Base-by-base conservation (phyloP, 2,329 filamentous ascomycete species). In the Aspergillus sp. region DNA sequence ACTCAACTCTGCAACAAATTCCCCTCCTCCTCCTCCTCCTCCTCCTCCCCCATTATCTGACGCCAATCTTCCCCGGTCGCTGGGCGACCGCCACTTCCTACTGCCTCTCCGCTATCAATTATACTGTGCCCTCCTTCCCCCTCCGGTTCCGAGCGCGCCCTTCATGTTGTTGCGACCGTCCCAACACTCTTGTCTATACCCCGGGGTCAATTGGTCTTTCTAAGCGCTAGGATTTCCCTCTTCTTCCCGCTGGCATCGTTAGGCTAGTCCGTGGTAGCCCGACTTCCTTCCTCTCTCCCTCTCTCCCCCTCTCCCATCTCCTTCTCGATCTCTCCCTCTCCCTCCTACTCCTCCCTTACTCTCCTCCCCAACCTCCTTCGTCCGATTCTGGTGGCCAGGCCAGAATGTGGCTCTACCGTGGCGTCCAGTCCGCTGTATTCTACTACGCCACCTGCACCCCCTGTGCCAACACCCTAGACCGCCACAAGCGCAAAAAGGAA, bases 401-500 rank as follows among this genome's bases (percentile, higher is more conserved):
- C 48, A 60, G 50, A 66, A 79, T 79, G 77, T 82, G 80, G 80
- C 76, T 82, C 67, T 80, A 74, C 67, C 73, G 80, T 59, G 80
- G 80, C 58, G 77, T 74, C 53, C 80, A 82, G 70, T 82, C 80
- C 25, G 80, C 80, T 36, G 74, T 81, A 60, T 82, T 82, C 69
- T 82, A 81, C 70, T 82, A 82, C 65, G 75, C 74, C 63, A 77
- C 78, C 55, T 81, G 79, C 63, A 80, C 79, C 7, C 80, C 80
- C 38, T 97, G 92, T 78, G 83, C 88, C 59, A 86, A 91, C 67
- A 85, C 89, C 62, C 83, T 84, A 55, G 85, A 90, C 72, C 87
- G 87, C 64, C 86, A 89, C 67, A 89, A 89, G 74, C 84, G 89
- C 60, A 89, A 86, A 75, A 85, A 86, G 67, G 84, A 91, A 73